phyloP scores from a whole-genome alignment of 2,329 filamentous ascomycete genomes.

The Exserohilum turcica region DNA sequence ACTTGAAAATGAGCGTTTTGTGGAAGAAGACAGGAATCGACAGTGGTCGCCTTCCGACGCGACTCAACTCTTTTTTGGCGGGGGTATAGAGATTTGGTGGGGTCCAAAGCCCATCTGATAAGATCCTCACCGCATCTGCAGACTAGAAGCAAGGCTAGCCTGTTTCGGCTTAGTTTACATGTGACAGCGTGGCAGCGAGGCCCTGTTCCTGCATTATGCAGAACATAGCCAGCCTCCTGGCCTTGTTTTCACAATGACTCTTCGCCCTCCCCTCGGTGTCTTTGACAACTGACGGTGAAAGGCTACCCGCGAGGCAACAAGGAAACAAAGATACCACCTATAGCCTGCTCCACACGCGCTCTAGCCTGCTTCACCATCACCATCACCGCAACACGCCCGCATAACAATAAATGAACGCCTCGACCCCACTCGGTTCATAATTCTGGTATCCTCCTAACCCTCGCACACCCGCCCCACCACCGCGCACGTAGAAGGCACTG shows the following conservation, averaged over 20 bases:
- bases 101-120: constrained; percentile 34
- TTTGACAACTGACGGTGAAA: constrained; percentile 16
- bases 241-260: constrained; percentile 28
- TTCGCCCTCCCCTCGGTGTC: constrained; percentile 14
- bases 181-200: constrained; percentile 17
- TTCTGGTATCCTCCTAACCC: background rate
- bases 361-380: constrained; percentile 21
- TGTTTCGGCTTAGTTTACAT: background rate
- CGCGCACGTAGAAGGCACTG: background rate
- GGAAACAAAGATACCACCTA: constrained; percentile 18
- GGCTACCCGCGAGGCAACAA: constrained; percentile 7
- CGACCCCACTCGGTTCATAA: background rate
- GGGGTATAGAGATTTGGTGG: constrained; percentile 24
- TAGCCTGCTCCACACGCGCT: constrained; percentile 9
- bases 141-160: background rate
- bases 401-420: constrained; percentile 1
- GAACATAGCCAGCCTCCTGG: constrained; percentile 6
- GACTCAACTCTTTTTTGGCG: constrained; percentile 36
- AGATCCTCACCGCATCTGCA: constrained; percentile 22
- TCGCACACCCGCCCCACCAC: background rate
- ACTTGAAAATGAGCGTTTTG: constrained; percentile 1
- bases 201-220: constrained; percentile 13
- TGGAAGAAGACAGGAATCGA: background rate
- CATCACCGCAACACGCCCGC: constrained; percentile 19
- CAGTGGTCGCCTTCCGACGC: constrained; percentile 13